Evolutionary conservation across 306 rosid species (phyloP).

Genomic region (Inga oerstediana): DNA sequence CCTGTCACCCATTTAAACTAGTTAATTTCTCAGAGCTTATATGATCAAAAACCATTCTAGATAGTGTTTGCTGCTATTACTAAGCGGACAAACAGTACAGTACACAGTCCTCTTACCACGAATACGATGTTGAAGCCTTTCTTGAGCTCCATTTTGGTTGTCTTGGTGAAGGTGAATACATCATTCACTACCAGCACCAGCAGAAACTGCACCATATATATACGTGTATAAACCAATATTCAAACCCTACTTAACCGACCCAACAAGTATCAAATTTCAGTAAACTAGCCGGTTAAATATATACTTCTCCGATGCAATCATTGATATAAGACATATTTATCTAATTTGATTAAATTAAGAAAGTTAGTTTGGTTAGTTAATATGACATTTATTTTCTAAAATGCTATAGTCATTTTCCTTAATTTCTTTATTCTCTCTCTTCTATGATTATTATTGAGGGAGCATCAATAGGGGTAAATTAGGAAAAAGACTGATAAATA

Average conservation of each 20-base stretch:
- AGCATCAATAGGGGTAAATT: too few relatives aligned
- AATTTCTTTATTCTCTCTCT: too few relatives aligned
- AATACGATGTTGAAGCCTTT: background rate
- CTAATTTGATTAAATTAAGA: too few relatives aligned
- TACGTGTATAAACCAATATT: background rate
- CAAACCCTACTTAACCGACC: background rate
- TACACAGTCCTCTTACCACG: background rate
- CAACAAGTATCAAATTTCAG: background rate
- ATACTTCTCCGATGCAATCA: too few relatives aligned
- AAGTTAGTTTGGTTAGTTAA: too few relatives aligned
- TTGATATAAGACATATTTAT: too few relatives aligned
- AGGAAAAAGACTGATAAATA: too few relatives aligned
- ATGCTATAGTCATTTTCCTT: too few relatives aligned
- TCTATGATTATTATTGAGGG: too few relatives aligned
- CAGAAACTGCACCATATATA: background rate
- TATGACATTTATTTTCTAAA: too few relatives aligned
- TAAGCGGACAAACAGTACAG: background rate
- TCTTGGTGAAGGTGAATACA: background rate
- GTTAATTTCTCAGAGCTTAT: background rate
- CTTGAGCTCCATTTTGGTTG: background rate
- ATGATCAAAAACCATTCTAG: background rate
- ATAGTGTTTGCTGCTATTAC: background rate
- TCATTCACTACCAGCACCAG: background rate
- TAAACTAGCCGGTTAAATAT: background rate
- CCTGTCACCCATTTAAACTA: slow-evolving; percentile 2